Evolutionary conservation across 768 basidiomycete species (phyloP).

Genomic region (Boletus insuetus): DNA sequence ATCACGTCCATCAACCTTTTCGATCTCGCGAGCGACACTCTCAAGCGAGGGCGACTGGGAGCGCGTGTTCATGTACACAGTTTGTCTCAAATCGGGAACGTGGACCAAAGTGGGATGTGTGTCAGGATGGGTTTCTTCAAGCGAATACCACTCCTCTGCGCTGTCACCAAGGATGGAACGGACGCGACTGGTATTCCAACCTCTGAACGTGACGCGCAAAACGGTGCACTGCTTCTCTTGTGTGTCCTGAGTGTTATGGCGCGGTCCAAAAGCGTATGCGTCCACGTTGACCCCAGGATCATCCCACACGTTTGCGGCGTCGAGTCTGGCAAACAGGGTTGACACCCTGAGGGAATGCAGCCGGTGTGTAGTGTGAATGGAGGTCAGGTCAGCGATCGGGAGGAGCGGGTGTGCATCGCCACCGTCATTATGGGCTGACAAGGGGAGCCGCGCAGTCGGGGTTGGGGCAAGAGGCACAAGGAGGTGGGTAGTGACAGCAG

Average conservation of each 20-base stretch:
- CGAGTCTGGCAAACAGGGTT: slow-evolving; percentile 67
- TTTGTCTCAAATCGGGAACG: neutral
- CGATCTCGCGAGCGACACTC: slow-evolving; percentile 8
- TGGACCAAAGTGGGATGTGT: slow-evolving; percentile 4
- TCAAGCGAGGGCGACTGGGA: neutral
- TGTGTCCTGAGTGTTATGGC: slow-evolving; percentile 21
- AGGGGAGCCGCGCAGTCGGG: slow-evolving; percentile 62
- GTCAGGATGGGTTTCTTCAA: slow-evolving; percentile 51
- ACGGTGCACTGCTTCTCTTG: slow-evolving; percentile 59
- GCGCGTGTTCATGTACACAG: neutral
- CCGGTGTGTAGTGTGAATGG: slow-evolving; percentile 51
- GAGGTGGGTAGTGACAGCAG: slow-evolving; percentile 58
- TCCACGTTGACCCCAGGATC: slow-evolving; percentile 46
- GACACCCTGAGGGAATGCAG: slow-evolving; percentile 63
- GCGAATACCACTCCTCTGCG: slow-evolving; percentile 69
- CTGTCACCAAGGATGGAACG: slow-evolving; percentile 68
- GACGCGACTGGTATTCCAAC: slow-evolving; percentile 69
- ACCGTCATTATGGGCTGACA: slow-evolving; percentile 32
- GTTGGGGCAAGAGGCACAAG: slow-evolving; percentile 78
- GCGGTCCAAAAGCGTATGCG: slow-evolving; percentile 59
- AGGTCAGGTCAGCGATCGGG: slow-evolving; percentile 50
- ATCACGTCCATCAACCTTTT: slow-evolving; percentile 1
- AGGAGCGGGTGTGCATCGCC: slow-evolving; percentile 38
- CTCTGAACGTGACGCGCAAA: slow-evolving; percentile 66
- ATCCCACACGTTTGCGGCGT: slow-evolving; percentile 64